Base-by-base conservation (phyloP, 2,329 filamentous ascomycete genomes). In the Calonectria hongkongensis region DNA sequence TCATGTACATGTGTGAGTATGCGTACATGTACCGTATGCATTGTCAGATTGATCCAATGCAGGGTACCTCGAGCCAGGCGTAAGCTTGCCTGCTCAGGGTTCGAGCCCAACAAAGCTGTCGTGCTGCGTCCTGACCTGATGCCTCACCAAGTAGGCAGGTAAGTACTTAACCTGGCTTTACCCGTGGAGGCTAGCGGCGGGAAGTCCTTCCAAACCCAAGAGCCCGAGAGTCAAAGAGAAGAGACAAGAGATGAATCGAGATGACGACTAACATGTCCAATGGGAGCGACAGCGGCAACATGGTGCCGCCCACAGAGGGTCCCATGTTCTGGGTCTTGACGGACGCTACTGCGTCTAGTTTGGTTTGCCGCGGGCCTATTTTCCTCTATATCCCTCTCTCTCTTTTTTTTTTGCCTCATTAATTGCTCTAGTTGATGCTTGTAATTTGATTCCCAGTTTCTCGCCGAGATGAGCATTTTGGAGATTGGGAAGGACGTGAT, bases 401-500 rank as follows among this genome's bases (percentile, higher is more conserved):
- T n/a, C n/a, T n/a, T n/a, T n/a, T 50, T 47, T 43, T 56, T 60
- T 60, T 67, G 50, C 50, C 50, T 67, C 50, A 58, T 45, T 28
- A 21, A 60, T 27, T 62, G 30, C 33, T 48, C 48, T 58, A 30
- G 64, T 66, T 66, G 21, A 43, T 33, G 18, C 18, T 9, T 33
- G 3, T 25, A 27, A 21, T 33, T 56, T 25, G 28, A 13, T 51
- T 27, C 41, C 25, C 28, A 43, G 30, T 30, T 41, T 39, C 63
- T 66, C 50, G 30, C 21, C 25, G 58, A 39, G 30, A 60, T 60
- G 62, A 51, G 47, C 43, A 50, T 41, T 71, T 71, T 68, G 56
- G 70, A 71, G 70, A 72, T 72, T 72, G 56, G 54, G 41, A 54
- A 25, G 70, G 70, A 68, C 25, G 56, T 64, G 70, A 68, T 9